These are phyloP conservation scores for Silene noctiflora DNA, from an alignment of 179 eudicot species.

Conservation along the genomic window DNA sequence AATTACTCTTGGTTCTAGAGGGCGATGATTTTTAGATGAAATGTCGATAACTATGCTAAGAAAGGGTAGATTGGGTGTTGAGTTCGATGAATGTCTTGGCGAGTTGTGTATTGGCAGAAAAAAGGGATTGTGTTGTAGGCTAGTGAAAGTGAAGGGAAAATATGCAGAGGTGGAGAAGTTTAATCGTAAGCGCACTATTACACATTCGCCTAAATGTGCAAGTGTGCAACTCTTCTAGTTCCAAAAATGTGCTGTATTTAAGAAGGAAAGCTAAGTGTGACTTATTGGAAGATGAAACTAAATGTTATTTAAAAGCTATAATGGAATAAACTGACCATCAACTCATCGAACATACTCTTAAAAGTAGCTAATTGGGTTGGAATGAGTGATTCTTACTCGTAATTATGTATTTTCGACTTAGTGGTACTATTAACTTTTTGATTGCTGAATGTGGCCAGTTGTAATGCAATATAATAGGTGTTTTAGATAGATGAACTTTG, in stretches of 20 bases:
- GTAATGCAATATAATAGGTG: not conserved
- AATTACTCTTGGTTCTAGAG: too few relatives aligned
- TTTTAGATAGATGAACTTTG: not conserved
- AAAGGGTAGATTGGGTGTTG: not conserved
- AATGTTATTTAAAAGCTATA: not conserved
- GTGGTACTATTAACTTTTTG: not conserved
- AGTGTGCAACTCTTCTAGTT: not conserved
- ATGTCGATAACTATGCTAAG: too few relatives aligned
- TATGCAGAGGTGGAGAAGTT: not conserved
- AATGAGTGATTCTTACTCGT: not conserved
- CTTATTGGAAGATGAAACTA: not conserved
- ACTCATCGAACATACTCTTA: not conserved
- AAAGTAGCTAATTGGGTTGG: not conserved
- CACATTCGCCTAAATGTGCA: not conserved
- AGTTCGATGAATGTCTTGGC: not conserved
- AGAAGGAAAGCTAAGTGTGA: not conserved
- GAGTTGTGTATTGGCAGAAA: not conserved
- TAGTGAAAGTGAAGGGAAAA: not conserved
- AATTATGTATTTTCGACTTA: not conserved
- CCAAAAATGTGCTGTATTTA: not conserved
- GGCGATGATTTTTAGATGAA: too few relatives aligned
- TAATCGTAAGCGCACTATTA: not conserved
- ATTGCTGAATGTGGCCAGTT: not conserved
- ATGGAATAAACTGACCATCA: not conserved
- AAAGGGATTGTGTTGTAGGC: not conserved